phyloP scores from a whole-genome alignment of 2,329 filamentous ascomycete species.

The Aspergillus sp. region DNA sequence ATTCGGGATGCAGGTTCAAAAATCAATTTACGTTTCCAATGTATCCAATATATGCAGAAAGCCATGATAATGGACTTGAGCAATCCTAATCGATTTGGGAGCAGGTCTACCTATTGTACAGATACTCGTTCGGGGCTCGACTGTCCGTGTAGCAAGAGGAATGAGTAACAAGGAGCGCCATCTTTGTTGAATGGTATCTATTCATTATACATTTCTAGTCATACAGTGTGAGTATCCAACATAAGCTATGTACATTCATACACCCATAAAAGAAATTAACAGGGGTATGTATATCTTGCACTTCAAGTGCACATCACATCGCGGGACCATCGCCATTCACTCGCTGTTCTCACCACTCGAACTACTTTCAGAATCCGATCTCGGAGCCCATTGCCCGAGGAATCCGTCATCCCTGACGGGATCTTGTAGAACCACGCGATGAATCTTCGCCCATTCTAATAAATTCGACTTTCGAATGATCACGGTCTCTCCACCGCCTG shows the following conservation, averaged over 20 bases:
- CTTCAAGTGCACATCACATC: background rate
- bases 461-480: slow-evolving; percentile 59
- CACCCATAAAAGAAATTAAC: background rate
- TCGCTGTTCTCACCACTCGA: slow-evolving; percentile 14
- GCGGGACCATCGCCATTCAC: slow-evolving; percentile 6
- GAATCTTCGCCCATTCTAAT: slow-evolving; percentile 62
- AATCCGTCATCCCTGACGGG: slow-evolving; percentile 75
- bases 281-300: no score
- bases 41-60: slow-evolving; percentile 15
- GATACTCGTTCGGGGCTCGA: no score
- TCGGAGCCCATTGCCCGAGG: slow-evolving; percentile 62
- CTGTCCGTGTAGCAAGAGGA: no score
- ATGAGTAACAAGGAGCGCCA: no score
- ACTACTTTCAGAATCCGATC: slow-evolving; percentile 23
- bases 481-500: slow-evolving; percentile 28
- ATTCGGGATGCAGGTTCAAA: slow-evolving; percentile 11
- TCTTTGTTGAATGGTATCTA: background rate
- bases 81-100: slow-evolving; percentile 4
- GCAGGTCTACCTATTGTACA: background rate
- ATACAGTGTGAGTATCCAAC: background rate
- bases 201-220: slow-evolving; percentile 1
- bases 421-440: slow-evolving; percentile 62
- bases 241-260: background rate
- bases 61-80: slow-evolving; percentile 8
- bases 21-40: slow-evolving; percentile 17